Evolutionary conservation across 192 early-diverging fungal species (phyloP).

Genomic region (Entophlyctis luteolus): DNA sequence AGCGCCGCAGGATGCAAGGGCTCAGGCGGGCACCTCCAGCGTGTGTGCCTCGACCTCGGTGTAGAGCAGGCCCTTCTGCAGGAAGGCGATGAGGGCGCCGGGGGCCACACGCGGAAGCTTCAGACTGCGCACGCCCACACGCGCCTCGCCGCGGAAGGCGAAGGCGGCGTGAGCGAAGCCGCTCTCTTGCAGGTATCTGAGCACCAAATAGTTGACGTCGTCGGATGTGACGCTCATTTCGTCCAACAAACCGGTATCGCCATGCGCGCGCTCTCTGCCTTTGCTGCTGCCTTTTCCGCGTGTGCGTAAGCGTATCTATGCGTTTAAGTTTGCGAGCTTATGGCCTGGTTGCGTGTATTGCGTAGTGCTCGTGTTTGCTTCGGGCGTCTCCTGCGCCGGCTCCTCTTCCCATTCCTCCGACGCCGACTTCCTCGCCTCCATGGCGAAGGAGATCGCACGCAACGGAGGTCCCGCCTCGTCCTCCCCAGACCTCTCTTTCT

Average conservation of each 20-base stretch:
- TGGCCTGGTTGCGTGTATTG: too few relatives aligned
- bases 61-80: constrained; percentile 91
- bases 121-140: constrained; percentile 52
- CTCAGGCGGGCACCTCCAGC: constrained; percentile 53
- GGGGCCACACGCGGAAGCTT: constrained; percentile 60
- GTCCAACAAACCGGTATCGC: too few relatives aligned
- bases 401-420: too few relatives aligned
- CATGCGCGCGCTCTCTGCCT: too few relatives aligned
- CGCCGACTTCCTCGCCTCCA: constrained; percentile 14
- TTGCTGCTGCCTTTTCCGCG: too few relatives aligned
- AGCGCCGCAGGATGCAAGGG: background rate
- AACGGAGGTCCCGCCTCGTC: background rate
- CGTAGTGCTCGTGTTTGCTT: too few relatives aligned
- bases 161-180: constrained; percentile 82
- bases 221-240: constrained; percentile 17
- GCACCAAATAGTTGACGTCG: constrained; percentile 29
- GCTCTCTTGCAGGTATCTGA: constrained; percentile 26
- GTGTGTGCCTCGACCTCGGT: constrained; percentile 85
- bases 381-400: too few relatives aligned
- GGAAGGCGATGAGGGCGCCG: constrained; percentile 75
- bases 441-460: constrained; percentile 13
- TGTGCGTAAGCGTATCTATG: too few relatives aligned
- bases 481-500: constrained; percentile 1
- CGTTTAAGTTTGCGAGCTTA: too few relatives aligned
- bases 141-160: constrained; percentile 80